Evolutionary conservation across 2,329 filamentous ascomycete genomes (phyloP).

Genomic region (Colletotrichum lentis): DNA sequence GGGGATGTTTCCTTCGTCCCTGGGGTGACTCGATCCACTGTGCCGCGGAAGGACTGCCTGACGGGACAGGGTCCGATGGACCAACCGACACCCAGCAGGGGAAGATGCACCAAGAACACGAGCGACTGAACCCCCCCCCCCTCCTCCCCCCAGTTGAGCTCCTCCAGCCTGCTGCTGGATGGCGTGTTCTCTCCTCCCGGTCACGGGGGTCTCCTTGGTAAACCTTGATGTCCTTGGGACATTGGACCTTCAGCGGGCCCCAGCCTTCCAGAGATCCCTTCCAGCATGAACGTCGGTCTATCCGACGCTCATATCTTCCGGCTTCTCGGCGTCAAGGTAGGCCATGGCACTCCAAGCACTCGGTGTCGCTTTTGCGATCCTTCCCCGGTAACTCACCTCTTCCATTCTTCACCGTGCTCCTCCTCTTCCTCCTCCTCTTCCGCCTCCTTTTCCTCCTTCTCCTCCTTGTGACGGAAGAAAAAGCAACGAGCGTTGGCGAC

Average conservation of each 20-base stretch:
- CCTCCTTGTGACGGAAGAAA: neutral
- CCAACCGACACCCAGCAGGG: neutral
- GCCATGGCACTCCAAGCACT: neutral
- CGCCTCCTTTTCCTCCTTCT: too few relatives aligned
- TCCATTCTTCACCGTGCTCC: neutral
- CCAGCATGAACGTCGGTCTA: neutral
- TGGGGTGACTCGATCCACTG: too few relatives aligned
- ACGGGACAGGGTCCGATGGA: too few relatives aligned
- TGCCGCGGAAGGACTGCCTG: neutral
- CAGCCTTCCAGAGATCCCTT: neutral
- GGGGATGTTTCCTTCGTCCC: too few relatives aligned
- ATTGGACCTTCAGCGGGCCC: conserved; percentile 12
- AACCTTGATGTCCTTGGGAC: neutral
- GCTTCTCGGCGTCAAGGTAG: neutral
- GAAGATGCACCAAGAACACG: neutral
- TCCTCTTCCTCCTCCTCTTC: too few relatives aligned
- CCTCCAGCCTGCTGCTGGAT: conserved; percentile 5
- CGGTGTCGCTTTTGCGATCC: neutral
- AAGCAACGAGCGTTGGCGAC: neutral
- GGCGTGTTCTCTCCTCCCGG: neutral
- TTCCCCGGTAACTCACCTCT: neutral
- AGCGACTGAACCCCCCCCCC: too few relatives aligned
- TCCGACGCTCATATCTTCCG: neutral
- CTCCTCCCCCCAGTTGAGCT: neutral
- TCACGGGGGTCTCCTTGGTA: too few relatives aligned